Percentiles rank a stretch among this genome's conserved stretches.
Conservation (phyloP, 139 green algal species). For the Gonium pectorale region DNA sequence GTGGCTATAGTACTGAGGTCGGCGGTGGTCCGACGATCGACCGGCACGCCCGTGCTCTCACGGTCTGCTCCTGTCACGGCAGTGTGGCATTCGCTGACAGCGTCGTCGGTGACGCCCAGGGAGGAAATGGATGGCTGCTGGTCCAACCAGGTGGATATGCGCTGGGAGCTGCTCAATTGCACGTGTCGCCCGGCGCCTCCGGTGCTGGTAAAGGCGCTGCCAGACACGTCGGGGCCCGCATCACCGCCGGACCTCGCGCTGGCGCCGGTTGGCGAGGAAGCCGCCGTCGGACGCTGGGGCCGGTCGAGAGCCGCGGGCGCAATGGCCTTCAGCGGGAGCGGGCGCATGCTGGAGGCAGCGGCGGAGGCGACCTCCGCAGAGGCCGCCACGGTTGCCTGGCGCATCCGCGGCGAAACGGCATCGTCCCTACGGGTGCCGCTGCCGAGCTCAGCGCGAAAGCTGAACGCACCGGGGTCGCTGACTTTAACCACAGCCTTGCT, state of each 20-base stretch:
- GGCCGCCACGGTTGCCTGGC: neutral
- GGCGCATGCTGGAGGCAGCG: conserved; percentile 20
- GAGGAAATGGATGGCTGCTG: conserved; percentile 38
- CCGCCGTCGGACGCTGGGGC: neutral
- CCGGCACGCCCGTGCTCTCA: too few relatives aligned
- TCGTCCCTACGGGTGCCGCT: neutral
- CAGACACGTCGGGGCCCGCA: neutral
- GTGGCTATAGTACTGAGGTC: too few relatives aligned
- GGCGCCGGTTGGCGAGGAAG: neutral
- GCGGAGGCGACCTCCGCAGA: neutral
- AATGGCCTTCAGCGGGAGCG: neutral
- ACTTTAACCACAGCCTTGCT: too few relatives aligned
- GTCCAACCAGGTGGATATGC: conserved; percentile 32
- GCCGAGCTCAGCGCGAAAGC: neutral
- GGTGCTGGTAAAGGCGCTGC: too few relatives aligned
- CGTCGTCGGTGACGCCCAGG: conserved; percentile 5
- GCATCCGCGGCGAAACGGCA: conserved; percentile 25
- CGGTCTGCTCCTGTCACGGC: neutral
- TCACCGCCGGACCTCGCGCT: neutral
- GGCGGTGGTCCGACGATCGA: too few relatives aligned
- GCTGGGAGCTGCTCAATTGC: neutral
- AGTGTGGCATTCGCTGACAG: conserved; percentile 12
- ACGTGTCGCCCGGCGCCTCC: neutral
- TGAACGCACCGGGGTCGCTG: neutral
- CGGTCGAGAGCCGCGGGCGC: neutral